Evolutionary conservation across 1,284 basidiomycete species (phyloP).

Genomic region (Inonotus obliquus): DNA sequence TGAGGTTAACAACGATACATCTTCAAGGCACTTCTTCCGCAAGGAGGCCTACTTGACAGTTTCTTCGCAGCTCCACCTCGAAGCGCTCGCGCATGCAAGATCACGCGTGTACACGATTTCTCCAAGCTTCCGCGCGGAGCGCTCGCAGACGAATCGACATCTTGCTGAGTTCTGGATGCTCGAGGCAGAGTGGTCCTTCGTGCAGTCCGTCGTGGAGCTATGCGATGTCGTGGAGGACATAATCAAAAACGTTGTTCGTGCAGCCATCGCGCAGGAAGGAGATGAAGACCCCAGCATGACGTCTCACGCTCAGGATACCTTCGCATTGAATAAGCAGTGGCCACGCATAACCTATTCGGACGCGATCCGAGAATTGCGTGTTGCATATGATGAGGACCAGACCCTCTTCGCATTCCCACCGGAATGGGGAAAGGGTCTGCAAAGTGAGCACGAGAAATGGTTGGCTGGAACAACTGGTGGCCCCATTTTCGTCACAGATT

Average conservation of each 20-base stretch:
- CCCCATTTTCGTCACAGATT: constrained; percentile 91
- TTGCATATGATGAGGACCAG: constrained; percentile 26
- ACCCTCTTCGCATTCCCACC: constrained; percentile 53
- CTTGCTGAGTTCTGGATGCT: constrained; percentile 99
- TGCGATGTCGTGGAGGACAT: constrained; percentile 71
- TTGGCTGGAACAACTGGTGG: constrained; percentile 67
- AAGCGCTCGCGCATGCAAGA: constrained; percentile 77
- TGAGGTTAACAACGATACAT: constrained; percentile 16
- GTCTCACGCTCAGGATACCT: constrained; percentile 31
- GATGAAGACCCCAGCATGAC: constrained; percentile 28
- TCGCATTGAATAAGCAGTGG: constrained; percentile 44
- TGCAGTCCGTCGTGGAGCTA: constrained; percentile 45
- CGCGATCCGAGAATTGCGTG: constrained; percentile 60
- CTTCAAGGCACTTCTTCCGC: constrained; percentile 54
- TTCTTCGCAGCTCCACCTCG: constrained; percentile 93
- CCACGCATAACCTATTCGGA: constrained; percentile 77
- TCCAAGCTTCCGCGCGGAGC: constrained; percentile 92
- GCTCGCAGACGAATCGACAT: constrained; percentile 85
- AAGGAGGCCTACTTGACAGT: constrained; percentile 87
- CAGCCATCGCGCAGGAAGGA: constrained; percentile 33
- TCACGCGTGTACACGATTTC: constrained; percentile 87
- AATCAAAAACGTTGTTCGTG: constrained; percentile 43
- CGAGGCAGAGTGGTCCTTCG: constrained; percentile 85
- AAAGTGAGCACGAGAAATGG: constrained; percentile 92
- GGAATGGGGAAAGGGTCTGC: constrained; percentile 67